Percentiles rank a stretch among this genome's conserved stretches.
Evolutionary conservation across 148 eudicot genomes (phyloP).

Genomic region (Rhododendron henanense): DNA sequence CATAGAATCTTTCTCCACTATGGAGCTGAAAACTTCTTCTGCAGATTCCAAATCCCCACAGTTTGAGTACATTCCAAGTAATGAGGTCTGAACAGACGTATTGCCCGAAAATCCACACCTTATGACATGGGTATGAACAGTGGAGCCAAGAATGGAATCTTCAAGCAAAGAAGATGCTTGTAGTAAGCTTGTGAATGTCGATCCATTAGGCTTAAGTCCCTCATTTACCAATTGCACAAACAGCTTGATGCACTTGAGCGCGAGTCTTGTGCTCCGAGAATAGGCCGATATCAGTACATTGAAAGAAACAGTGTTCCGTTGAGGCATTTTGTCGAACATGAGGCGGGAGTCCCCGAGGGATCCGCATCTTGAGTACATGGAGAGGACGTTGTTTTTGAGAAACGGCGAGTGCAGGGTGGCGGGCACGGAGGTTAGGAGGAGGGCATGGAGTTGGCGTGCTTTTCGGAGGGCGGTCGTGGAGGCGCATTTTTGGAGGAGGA

Average conservation of each 20-base stretch:
- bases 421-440: conserved; percentile 49
- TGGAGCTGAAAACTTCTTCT: conserved; percentile 34
- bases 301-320: conserved; percentile 60
- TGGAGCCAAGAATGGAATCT: conserved; percentile 38
- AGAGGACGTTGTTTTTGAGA: conserved; percentile 58
- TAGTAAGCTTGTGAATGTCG: conserved; percentile 58
- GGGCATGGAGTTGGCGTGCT: conserved; percentile 65
- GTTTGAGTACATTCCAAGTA: conserved; percentile 59
- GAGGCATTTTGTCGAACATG: conserved; percentile 85
- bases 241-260: conserved; percentile 27
- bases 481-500: conserved; percentile 51
- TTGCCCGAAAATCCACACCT: conserved; percentile 53
- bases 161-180: conserved; percentile 45
- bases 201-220: conserved; percentile 49
- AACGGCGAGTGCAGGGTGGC: conserved; percentile 33
- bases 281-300: conserved; percentile 60
- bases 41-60: conserved; percentile 55
- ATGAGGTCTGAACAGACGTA: conserved; percentile 51
- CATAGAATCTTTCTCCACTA: conserved; percentile 41
- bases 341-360: conserved; percentile 40
- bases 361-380: conserved; percentile 64
- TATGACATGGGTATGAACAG: conserved; percentile 43
- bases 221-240: conserved; percentile 41
- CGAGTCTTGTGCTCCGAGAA: conserved; percentile 41
- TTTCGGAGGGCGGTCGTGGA: conserved; percentile 38